Base-by-base conservation (phyloP, 164 flowering plant species). In the Nelumbo lutea region DNA sequence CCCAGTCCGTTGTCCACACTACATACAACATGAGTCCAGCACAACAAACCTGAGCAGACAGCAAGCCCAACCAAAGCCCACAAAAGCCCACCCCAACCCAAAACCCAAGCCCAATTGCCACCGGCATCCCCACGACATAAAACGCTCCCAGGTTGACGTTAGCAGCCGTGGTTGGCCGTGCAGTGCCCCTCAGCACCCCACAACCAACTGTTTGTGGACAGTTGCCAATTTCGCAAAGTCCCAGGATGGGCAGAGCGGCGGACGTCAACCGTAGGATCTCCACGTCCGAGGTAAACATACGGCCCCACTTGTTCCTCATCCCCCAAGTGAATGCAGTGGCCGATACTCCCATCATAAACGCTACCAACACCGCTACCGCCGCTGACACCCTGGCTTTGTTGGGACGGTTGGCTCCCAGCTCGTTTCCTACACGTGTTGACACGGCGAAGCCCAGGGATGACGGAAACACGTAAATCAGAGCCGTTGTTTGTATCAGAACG, bases 151-250 rank as follows among this genome's bases (percentile, higher is more conserved):
- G 81, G 85, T 94, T 94, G 51, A 94, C 88, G 68, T 87, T 84
- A 1, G 98, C 98, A 15, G 93, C 98, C 9, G 81, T 82, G 72
- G 77, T 65, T 10, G 96, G 98, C 64, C 97, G 79, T 0, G 97
- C 98, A 1, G 78, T 85, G 1, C 98, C 98, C 44, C 98, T 69
- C 15, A 94, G 72, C 3, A 94, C 96, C 48, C 98, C 97, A 64
- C 98, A 94, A 1, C 91, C 95, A 6, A 87, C 91, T 50, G 98
- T 94, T 74, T 94, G 98, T 5, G 98, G 97, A 57, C 93, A 91
- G 85, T 93, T 93, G 2, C 97, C 97, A 10, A 93, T 90, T 85
- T 91, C 98, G 78, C 98, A 94, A 44, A 94, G 74, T 63, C 98
- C 98, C 2, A 91, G 68, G 52, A 91, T 86, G 9, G 98, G 98